Base-by-base conservation (phyloP, 108 stramenopile species). In the Skeletonema marinoi region DNA sequence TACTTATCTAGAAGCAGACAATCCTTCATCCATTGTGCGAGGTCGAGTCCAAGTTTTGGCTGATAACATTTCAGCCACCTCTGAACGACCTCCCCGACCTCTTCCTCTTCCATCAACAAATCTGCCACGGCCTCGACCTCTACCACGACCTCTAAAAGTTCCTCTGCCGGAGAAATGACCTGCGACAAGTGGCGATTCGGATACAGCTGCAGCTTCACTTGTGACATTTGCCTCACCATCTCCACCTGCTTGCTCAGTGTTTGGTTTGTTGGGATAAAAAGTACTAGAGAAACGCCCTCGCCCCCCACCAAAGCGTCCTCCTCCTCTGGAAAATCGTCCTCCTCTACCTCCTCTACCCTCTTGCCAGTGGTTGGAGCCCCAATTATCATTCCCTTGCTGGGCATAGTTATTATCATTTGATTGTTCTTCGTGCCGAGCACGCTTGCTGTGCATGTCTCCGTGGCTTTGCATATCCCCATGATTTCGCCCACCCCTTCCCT, bases 31-130 rank as follows among this genome's bases (percentile, higher is more conserved):
- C 77, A 83, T 79, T 33, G 82, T 83, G 35, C 82, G 60, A 14
- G 82, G 82, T 48, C 92, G 86, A 12, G 83, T 86, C 92, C 92
- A 93, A 17, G 87, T 89, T 64, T 91, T 93, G 36, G 92, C 84
- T 16, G 89, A 83, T 56, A 93, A 79, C 84, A 87, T 77, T 63
- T 68, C 25, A 25, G 25, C 25, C 25, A 25, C 25, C 25, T 25
- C 25, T 25, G 25, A 25, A 25, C 25, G 25, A 25, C 25, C 25
- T 25, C 25, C 25, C 0, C 76, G 48, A 93, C 88, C 25, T 88
- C 86, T 9, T 60, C 74, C 33, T 54, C 77, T 16, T 73, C 77
- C 10, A 78, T 31, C 36, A 88, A 83, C 11, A 85, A 71, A 50
- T 86, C 89, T 36, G 71, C 41, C 83, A 80, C 32, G 78, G 41